These are phyloP conservation scores for Dipteronia dyeriana DNA, from an alignment of 345 rosid species.

Conservation along the genomic window DNA sequence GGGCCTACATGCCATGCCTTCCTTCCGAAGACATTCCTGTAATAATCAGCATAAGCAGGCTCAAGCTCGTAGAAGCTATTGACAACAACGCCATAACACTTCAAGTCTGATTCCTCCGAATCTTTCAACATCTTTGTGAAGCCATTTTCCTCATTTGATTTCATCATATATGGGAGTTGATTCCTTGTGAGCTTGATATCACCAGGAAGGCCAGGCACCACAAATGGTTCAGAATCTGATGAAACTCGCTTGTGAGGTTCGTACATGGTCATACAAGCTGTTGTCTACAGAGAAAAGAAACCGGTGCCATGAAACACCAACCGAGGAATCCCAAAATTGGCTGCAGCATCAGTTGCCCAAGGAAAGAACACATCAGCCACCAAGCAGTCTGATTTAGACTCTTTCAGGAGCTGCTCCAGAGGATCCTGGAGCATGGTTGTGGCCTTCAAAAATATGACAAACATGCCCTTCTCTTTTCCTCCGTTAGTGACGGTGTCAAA, in stretches of 20 bases:
- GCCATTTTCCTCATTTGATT: slow-evolving; percentile 4
- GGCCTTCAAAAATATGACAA: slow-evolving; percentile 31
- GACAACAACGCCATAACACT: slow-evolving; percentile 59
- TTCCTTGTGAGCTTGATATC: slow-evolving; percentile 41
- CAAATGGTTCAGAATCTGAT: slow-evolving; percentile 47
- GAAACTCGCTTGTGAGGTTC: slow-evolving; percentile 40
- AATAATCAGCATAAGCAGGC: slow-evolving; percentile 46
- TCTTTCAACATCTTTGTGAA: slow-evolving; percentile 21
- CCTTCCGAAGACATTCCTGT: slow-evolving; percentile 37
- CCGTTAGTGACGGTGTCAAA: slow-evolving; percentile 24
- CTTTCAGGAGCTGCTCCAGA: slow-evolving; percentile 39
- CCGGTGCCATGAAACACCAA: slow-evolving; percentile 54
- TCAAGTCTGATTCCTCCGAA: slow-evolving; percentile 37
- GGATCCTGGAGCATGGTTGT: slow-evolving; percentile 38
- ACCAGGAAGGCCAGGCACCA: slow-evolving; percentile 53
- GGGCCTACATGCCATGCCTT: slow-evolving; percentile 69
- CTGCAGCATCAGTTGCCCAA: slow-evolving; percentile 55
- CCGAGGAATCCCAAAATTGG: slow-evolving; percentile 50
- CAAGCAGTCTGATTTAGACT: slow-evolving; percentile 46
- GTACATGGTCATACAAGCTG: slow-evolving; percentile 30
- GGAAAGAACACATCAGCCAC: slow-evolving; percentile 63
- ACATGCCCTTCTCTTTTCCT: background rate
- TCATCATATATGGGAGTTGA: slow-evolving; percentile 27
- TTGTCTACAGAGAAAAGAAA: slow-evolving; percentile 39
- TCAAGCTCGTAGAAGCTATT: slow-evolving; percentile 84